Evolutionary conservation across 768 basidiomycete genomes (phyloP).

Genomic region (Boletus rubescentipes): DNA sequence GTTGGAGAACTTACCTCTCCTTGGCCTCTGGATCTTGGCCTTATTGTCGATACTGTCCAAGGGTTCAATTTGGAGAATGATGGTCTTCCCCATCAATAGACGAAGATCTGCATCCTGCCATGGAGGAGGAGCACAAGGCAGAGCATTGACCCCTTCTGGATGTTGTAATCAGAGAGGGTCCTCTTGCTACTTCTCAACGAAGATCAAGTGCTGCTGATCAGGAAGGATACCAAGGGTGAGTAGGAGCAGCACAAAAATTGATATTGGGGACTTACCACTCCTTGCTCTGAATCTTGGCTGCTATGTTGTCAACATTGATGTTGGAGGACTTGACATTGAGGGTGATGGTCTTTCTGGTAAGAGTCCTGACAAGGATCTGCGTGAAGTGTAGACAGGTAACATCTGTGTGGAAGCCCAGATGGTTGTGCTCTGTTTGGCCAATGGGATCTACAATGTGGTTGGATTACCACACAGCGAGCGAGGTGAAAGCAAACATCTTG

Average conservation of each 20-base stretch:
- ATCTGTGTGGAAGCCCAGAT: too few species aligned
- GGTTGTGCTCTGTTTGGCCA: too few species aligned
- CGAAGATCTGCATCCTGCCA: constrained; percentile 86
- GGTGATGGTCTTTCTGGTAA: constrained; percentile 82
- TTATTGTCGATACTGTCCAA: constrained; percentile 88
- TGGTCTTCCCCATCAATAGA: constrained; percentile 87
- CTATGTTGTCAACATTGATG: constrained; percentile 29
- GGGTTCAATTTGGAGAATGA: constrained; percentile 84
- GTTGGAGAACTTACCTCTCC: too few species aligned
- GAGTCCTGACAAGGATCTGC: constrained; percentile 84
- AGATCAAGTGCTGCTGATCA: constrained; percentile 94
- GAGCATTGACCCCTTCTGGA: constrained; percentile 94
- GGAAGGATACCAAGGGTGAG: constrained; percentile 47
- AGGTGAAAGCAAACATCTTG: constrained; percentile 66
- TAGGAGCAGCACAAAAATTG: fast-evolving
- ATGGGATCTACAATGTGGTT: constrained; percentile 19
- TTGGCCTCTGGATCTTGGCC: constrained; percentile 93
- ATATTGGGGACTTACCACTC: constrained; percentile 40
- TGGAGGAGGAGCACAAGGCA: constrained; percentile 85
- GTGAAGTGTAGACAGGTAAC: too few species aligned
- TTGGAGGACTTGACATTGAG: constrained; percentile 30
- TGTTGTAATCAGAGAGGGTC: constrained; percentile 90
- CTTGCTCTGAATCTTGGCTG: constrained; percentile 65
- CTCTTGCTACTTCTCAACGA: constrained; percentile 93
- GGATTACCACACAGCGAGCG: constrained; percentile 59